phyloP scores from a whole-genome alignment of 106 monocot species.

The Posidonia australis region DNA sequence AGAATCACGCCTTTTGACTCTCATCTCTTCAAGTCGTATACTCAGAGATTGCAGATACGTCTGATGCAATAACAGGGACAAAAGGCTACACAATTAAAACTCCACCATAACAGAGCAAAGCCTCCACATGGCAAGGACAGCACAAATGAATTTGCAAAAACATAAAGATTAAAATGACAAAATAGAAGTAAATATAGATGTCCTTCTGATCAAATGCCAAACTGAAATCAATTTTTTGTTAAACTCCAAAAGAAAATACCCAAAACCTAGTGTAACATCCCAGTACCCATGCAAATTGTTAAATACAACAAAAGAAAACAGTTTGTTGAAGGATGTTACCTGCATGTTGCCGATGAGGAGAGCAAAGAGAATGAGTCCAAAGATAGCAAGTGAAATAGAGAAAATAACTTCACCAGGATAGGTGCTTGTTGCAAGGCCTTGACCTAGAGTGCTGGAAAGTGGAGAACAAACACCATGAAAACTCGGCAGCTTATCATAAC shows the following conservation, averaged over 20 bases:
- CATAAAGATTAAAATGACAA: neutral
- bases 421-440: conserved; percentile 73
- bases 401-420: conserved; percentile 81
- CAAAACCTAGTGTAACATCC: too few relatives aligned
- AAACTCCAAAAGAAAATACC: too few relatives aligned
- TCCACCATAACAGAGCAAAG: too few relatives aligned
- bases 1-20: conserved; percentile 84
- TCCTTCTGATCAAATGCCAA: too few relatives aligned
- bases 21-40: conserved; percentile 79
- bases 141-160: neutral
- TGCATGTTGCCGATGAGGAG: conserved; percentile 98
- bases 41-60: conserved; percentile 84
- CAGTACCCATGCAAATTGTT: neutral
- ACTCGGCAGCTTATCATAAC: neutral
- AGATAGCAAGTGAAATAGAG: conserved; percentile 69
- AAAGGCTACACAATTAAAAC: neutral
- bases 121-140: too few relatives aligned
- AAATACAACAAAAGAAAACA: neutral
- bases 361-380: conserved; percentile 85
- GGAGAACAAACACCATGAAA: conserved; percentile 6
- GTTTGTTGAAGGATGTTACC: conserved; percentile 18
- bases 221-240: too few relatives aligned
- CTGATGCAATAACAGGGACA: conserved; percentile 22
- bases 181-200: neutral
- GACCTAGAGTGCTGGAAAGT: conserved; percentile 72